Conservation (phyloP, 345 rosid genomes). For the Clarkia xantiana region DNA sequence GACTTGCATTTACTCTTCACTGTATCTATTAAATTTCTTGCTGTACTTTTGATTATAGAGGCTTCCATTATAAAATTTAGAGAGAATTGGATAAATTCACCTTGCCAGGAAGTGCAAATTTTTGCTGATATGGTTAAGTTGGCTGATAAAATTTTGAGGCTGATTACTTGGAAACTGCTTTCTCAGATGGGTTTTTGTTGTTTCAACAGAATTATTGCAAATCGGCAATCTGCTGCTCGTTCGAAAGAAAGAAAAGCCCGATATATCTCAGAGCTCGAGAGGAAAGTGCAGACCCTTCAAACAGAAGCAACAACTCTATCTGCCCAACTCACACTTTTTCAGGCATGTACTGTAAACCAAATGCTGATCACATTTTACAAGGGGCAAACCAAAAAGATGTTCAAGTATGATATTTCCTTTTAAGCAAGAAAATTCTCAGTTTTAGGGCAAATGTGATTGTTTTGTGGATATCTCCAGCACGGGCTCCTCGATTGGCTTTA, state of each 20-base stretch:
- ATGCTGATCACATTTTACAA: not conserved
- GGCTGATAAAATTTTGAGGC: too few species aligned
- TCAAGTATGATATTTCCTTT: too few species aligned
- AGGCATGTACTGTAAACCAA: constrained; percentile 24
- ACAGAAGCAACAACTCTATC: constrained; percentile 88
- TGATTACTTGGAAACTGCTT: not conserved
- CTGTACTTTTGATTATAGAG: too few species aligned
- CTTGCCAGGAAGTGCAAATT: too few species aligned
- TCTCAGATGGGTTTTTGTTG: not conserved
- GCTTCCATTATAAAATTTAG: too few species aligned
- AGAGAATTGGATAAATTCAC: too few species aligned
- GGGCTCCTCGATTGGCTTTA: too few species aligned
- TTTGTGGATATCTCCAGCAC: too few species aligned
- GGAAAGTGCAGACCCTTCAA: constrained; percentile 77
- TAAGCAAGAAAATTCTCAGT: too few species aligned
- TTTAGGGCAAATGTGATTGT: too few species aligned
- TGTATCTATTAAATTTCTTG: not conserved
- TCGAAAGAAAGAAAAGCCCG: constrained; percentile 83
- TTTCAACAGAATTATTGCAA: constrained; percentile 60
- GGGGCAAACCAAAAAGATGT: too few species aligned
- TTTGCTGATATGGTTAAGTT: too few species aligned
- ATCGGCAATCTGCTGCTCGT: constrained; percentile 86
- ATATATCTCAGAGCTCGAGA: constrained; percentile 66
- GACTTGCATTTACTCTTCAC: not conserved
- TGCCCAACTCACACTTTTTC: constrained; percentile 72